Evolutionary conservation across 305 asterid species (phyloP).

Genomic region (Fraxinus latifolia): DNA sequence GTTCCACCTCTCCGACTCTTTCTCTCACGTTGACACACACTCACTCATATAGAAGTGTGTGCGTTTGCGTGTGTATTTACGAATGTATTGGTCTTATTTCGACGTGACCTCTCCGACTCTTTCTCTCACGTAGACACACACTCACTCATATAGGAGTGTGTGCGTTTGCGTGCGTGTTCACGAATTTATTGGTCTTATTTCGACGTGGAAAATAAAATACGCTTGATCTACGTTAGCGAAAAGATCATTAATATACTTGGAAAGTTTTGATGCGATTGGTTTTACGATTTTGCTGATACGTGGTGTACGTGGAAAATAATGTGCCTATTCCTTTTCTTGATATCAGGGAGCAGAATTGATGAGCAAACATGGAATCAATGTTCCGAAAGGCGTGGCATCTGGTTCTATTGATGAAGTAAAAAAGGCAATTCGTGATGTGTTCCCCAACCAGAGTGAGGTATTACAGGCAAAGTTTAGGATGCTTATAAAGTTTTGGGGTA

Average conservation of each 20-base stretch:
- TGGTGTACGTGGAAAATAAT: background rate
- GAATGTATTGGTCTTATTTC: background rate
- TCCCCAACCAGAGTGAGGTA: slow-evolving; percentile 81
- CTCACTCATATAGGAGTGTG: background rate
- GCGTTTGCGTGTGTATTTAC: background rate
- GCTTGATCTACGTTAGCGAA: slow-evolving; percentile 20
- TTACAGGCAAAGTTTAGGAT: background rate
- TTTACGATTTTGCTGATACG: background rate
- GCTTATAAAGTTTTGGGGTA: slow-evolving; percentile 4
- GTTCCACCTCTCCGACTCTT: slow-evolving; percentile 26
- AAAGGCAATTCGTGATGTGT: slow-evolving; percentile 58
- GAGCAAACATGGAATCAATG: slow-evolving; percentile 89
- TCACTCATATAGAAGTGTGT: background rate
- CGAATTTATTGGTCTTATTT: background rate
- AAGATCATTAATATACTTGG: background rate
- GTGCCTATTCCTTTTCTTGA: slow-evolving; percentile 20
- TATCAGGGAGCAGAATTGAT: slow-evolving; percentile 91
- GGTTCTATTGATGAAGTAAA: slow-evolving; percentile 63
- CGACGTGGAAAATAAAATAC: background rate
- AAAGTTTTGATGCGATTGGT: background rate
- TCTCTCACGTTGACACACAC: background rate
- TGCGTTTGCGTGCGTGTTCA: background rate
- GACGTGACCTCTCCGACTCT: background rate
- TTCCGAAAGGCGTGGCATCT: slow-evolving; percentile 87
- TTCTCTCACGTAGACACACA: background rate